Base-by-base conservation (phyloP, 257 asterid species). In the Ajuga chamaepitys region DNA sequence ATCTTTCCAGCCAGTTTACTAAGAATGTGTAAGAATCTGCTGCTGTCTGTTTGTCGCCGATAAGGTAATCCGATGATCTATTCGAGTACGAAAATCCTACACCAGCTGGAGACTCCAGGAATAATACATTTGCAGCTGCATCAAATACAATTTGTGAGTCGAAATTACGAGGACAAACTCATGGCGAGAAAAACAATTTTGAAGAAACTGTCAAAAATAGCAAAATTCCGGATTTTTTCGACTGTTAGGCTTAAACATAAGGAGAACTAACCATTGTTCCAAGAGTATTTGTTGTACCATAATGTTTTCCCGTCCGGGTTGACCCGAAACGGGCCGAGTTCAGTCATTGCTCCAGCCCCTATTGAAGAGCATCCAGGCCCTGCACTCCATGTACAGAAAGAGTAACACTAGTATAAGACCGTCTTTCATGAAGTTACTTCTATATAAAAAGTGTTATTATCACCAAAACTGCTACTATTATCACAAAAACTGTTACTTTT, bases 341-440 rank as follows among this genome's bases (percentile, higher is more conserved):
- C 95, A 0, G 50, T 72, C 88, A 89, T 75, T 2, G 88, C 94
- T 9, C 97, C 97, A 13, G 16, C 17, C 3, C 91, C 97, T 6
- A 89, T 46, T n/a, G 95, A 89, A 63, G 97, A 85, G 70, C 97
- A 86, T 0, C 95, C 96, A 11, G 96, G 96, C 10, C 95, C 96
- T 83, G 74, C 68, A 61, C 21, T 54, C 54, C 61, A 52, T 17
- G 1, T 7, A 35, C 10, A 17, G 7, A 32, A 11, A 57, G 5
- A 28, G n/a, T n/a, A n/a, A n/a, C n/a, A n/a, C n/a, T n/a, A n/a
- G n/a, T n/a, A n/a, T n/a, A n/a, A n/a, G n/a, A n/a, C n/a, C n/a
- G n/a, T n/a, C n/a, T n/a, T n/a, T n/a, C n/a, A n/a, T n/a, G n/a
- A n/a, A n/a, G n/a, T n/a, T n/a, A n/a, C n/a, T n/a, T n/a, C n/a